Evolutionary conservation across 202 grass and related monocot species (phyloP).

Genomic region (Bolboschoenoplectus hybrid): DNA sequence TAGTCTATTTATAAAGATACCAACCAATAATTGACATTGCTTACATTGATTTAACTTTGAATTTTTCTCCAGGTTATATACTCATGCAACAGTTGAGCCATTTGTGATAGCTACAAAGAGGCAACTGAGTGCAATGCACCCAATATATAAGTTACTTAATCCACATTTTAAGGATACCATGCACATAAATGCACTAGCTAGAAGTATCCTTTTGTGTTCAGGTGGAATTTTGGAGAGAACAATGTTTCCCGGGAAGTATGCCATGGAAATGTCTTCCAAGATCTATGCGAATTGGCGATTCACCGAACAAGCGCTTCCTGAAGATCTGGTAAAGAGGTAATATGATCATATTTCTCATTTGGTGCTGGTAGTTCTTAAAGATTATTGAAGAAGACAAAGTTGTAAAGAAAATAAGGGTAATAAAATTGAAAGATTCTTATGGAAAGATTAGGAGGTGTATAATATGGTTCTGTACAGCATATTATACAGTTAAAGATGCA

Average conservation of each 20-base stretch:
- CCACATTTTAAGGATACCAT: constrained; percentile 94
- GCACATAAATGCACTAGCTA: constrained; percentile 85
- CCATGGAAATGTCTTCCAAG: constrained; percentile 70
- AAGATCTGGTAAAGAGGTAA: constrained; percentile 75
- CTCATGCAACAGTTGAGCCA: constrained; percentile 83
- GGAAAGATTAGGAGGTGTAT: background rate
- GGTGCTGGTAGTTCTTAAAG: constrained; percentile 9
- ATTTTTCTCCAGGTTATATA: constrained; percentile 56
- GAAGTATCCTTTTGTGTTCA: constrained; percentile 77
- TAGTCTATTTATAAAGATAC: background rate
- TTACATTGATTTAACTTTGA: background rate
- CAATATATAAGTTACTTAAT: constrained; percentile 81
- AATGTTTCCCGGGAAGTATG: constrained; percentile 74
- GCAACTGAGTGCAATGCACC: constrained; percentile 90
- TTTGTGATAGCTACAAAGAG: constrained; percentile 86
- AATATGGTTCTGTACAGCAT: background rate
- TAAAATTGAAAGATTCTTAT: constrained; percentile 5
- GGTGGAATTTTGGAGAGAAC: constrained; percentile 76
- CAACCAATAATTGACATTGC: background rate
- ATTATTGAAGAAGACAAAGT: background rate
- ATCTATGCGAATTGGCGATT: constrained; percentile 81
- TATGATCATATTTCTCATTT: background rate
- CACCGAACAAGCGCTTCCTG: constrained; percentile 71
- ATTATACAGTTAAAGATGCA: background rate
- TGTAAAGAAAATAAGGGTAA: background rate